Conservation (phyloP, 306 rosid species). For the Fragaria ananassa region DNA sequence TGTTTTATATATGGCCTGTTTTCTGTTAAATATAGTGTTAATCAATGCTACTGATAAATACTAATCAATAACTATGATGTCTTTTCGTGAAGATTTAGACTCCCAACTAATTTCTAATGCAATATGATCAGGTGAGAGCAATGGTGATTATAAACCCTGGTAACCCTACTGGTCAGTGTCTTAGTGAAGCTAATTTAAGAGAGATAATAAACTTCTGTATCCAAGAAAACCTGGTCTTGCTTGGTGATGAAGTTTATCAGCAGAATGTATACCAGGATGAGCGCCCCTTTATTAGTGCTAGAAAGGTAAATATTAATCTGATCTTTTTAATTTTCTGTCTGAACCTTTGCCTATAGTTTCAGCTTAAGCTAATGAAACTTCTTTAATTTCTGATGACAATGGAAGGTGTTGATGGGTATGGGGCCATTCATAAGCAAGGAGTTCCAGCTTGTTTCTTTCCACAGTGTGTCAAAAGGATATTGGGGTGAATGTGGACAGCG, state of each 20-base stretch:
- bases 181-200: slow-evolving; percentile 75
- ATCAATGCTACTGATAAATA: not conserved
- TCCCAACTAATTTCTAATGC: slow-evolving; percentile 17
- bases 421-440: slow-evolving; percentile 89
- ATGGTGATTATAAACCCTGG: slow-evolving; percentile 99
- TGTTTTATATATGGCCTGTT: slow-evolving; percentile 9
- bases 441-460: slow-evolving; percentile 85
- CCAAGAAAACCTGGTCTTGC: slow-evolving; percentile 77
- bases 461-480: slow-evolving; percentile 92
- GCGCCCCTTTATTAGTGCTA: slow-evolving; percentile 88
- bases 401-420: slow-evolving; percentile 75
- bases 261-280: slow-evolving; percentile 93
- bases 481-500: slow-evolving; percentile 99
- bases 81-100: not conserved
- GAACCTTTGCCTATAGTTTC: slow-evolving; percentile 18
- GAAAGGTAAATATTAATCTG: slow-evolving; percentile 47
- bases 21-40: not conserved
- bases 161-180: slow-evolving; percentile 97
- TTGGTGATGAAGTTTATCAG: slow-evolving; percentile 99
- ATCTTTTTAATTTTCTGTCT: slow-evolving; percentile 16
- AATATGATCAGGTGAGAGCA: slow-evolving; percentile 75
- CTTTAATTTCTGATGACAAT: slow-evolving; percentile 15
- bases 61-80: not conserved
- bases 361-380: slow-evolving; percentile 9
- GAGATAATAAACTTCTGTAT: slow-evolving; percentile 73